Evolutionary conservation across 2,329 filamentous ascomycete species (phyloP).

Genomic region (Claviceps spartinae): DNA sequence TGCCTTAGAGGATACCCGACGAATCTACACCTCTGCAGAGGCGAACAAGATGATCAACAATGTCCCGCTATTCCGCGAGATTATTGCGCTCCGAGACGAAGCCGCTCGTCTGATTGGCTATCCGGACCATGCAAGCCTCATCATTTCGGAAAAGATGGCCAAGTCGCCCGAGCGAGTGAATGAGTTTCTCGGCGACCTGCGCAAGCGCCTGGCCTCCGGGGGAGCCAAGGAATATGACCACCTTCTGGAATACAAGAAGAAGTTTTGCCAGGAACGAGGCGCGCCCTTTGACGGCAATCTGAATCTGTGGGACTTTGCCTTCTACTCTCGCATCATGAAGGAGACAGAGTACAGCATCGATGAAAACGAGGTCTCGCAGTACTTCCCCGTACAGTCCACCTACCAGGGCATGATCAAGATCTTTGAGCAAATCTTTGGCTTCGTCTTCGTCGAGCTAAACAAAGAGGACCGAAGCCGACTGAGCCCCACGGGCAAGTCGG

Average conservation of each 20-base stretch:
- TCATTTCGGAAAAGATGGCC: conserved; percentile 76
- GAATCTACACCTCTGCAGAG: conserved; percentile 22
- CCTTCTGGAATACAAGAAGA: conserved; percentile 61
- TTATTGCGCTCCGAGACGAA: conserved; percentile 63
- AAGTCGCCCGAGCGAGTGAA: conserved; percentile 61
- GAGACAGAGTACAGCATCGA: conserved; percentile 71
- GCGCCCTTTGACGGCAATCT: conserved; percentile 53
- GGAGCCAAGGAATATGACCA: conserved; percentile 57
- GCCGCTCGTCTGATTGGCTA: conserved; percentile 66
- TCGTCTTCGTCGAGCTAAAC: conserved; percentile 62
- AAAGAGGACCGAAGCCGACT: conserved; percentile 50
- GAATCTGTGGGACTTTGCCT: conserved; percentile 73
- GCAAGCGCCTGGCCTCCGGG: conserved; percentile 51
- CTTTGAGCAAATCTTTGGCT: conserved; percentile 70
- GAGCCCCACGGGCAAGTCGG: conserved; percentile 52
- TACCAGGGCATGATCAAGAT: conserved; percentile 69
- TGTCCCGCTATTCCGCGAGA: conserved; percentile 58
- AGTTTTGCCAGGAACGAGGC: conserved; percentile 47
- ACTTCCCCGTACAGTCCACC: conserved; percentile 64
- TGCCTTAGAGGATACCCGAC: conserved; percentile 52
- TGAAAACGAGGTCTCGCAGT: conserved; percentile 68
- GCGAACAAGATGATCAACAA: conserved; percentile 48
- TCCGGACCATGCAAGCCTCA: conserved; percentile 60
- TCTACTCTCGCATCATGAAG: conserved; percentile 67
- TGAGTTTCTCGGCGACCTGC: conserved; percentile 58